These are phyloP conservation scores for Phaeosphaeriaceae sp. DNA, from an alignment of 2,329 filamentous ascomycete genomes.

Conservation along the genomic window DNA sequence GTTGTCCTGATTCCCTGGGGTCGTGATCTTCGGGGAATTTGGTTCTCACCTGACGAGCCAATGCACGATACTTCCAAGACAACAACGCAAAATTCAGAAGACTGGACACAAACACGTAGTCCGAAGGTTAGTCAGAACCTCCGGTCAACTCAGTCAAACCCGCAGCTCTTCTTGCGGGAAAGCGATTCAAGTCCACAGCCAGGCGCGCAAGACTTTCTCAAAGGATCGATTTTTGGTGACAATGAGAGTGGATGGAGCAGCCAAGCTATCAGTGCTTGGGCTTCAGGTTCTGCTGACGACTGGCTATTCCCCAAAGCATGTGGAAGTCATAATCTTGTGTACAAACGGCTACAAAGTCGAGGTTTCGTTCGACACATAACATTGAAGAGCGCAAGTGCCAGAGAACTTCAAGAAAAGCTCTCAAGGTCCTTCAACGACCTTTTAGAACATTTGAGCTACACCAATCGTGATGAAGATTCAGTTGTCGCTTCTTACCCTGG, in stretches of 20 bases:
- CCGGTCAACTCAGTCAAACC: constrained; percentile 4
- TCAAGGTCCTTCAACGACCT: constrained; percentile 66
- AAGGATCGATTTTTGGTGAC: constrained; percentile 29
- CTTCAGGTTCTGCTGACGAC: constrained; percentile 54
- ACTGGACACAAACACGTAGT: constrained; percentile 52
- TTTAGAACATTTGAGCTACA: constrained; percentile 42
- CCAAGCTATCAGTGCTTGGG: constrained; percentile 58
- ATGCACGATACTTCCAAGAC: constrained; percentile 43
- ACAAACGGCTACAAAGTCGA: constrained; percentile 75
- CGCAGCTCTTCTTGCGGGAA: constrained; percentile 17
- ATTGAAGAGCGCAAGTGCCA: constrained; percentile 68
- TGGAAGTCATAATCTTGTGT: constrained; percentile 66
- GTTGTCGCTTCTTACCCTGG: constrained; percentile 55
- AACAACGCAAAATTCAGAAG: constrained; percentile 53
- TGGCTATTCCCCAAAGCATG: constrained; percentile 75
- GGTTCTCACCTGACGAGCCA: constrained; percentile 55
- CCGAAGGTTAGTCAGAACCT: constrained; percentile 15
- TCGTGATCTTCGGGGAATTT: constrained; percentile 59
- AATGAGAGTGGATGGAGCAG: constrained; percentile 57
- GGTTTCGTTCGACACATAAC: constrained; percentile 71
- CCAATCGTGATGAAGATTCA: constrained; percentile 34
- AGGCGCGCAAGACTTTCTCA: constrained; percentile 13
- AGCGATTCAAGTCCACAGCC: constrained; percentile 33
- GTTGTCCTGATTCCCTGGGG: constrained; percentile 78
- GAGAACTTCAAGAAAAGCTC: constrained; percentile 71